Evolutionary conservation across 2,329 filamentous ascomycete species (phyloP).

Genomic region (Colletotrichum spinosum): DNA sequence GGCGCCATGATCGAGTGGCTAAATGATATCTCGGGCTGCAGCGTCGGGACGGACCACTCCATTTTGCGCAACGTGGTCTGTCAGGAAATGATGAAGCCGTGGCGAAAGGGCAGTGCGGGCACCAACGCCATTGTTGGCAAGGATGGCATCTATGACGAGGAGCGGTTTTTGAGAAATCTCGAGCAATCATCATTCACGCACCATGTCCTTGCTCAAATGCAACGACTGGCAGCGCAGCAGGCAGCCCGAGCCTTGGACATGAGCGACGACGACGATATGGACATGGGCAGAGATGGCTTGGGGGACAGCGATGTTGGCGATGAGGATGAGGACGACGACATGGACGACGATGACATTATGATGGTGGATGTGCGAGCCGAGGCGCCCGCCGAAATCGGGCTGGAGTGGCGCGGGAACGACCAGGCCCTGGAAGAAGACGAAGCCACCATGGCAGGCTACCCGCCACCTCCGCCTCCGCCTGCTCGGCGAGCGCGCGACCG

Average conservation of each 20-base stretch:
- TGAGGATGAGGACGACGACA: conserved; percentile 56
- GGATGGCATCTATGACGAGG: conserved; percentile 85
- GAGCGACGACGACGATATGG: conserved; percentile 48
- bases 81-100: conserved; percentile 89
- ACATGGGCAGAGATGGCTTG: conserved; percentile 39
- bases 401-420: conserved; percentile 67
- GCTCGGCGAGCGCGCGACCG: conserved; percentile 62
- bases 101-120: conserved; percentile 87
- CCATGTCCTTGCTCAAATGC: conserved; percentile 47
- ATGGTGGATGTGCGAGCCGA: conserved; percentile 65
- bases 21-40: conserved; percentile 89
- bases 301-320: conserved; percentile 34
- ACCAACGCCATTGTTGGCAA: conserved; percentile 82
- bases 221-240: conserved; percentile 39
- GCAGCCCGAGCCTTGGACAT: conserved; percentile 52
- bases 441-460: conserved; percentile 81
- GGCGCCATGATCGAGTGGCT: conserved; percentile 98
- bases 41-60: conserved; percentile 81
- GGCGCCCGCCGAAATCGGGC: conserved; percentile 55
- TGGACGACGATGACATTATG: conserved; percentile 68
- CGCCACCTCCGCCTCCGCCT: conserved; percentile 69
- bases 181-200: conserved; percentile 51
- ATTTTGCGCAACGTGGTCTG: conserved; percentile 87
- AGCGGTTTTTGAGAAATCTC: conserved; percentile 66
- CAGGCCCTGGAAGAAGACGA: conserved; percentile 81